Conservation (phyloP, 2,329 filamentous ascomycete species). For the Sporothrix euskadiensis region DNA sequence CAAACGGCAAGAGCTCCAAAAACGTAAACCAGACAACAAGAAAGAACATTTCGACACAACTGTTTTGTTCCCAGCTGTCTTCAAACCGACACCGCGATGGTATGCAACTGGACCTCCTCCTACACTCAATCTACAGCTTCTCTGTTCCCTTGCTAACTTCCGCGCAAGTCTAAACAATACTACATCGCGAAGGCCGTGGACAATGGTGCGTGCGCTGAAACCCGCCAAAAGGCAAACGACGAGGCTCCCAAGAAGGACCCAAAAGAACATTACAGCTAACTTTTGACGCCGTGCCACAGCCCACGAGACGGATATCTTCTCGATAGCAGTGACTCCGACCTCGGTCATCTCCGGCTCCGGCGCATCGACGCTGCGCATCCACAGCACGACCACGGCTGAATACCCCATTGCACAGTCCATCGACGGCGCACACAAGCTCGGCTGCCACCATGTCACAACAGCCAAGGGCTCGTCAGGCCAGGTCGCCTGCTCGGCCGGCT, state of each 20-base stretch:
- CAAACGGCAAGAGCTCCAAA: slow-evolving; percentile 19
- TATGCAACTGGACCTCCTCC: background rate
- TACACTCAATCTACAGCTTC: background rate
- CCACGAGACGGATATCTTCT: slow-evolving; percentile 82
- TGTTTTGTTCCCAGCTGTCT: background rate
- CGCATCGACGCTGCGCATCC: slow-evolving; percentile 75
- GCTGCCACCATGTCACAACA: slow-evolving; percentile 85
- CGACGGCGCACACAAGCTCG: slow-evolving; percentile 76
- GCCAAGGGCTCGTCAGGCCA: slow-evolving; percentile 62
- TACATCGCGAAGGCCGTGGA: slow-evolving; percentile 89
- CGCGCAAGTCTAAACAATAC: slow-evolving; percentile 91
- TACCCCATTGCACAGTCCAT: slow-evolving; percentile 81
- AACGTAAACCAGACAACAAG: slow-evolving; percentile 27
- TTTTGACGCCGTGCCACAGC: slow-evolving; percentile 49
- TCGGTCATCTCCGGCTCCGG: slow-evolving; percentile 82
- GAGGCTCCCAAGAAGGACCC: background rate
- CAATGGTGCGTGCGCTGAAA: slow-evolving; percentile 59
- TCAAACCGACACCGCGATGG: slow-evolving; percentile 10
- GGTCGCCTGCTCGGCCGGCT: slow-evolving; percentile 79
- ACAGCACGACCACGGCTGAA: slow-evolving; percentile 69
- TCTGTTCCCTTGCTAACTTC: slow-evolving; percentile 9
- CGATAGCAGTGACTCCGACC: slow-evolving; percentile 71
- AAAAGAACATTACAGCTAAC: background rate
- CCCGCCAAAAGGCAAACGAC: slow-evolving; percentile 24
- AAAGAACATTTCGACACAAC: background rate